These are phyloP conservation scores for Backusella westeae DNA, from an alignment of 192 early-diverging fungal species.

Conservation along the genomic window DNA sequence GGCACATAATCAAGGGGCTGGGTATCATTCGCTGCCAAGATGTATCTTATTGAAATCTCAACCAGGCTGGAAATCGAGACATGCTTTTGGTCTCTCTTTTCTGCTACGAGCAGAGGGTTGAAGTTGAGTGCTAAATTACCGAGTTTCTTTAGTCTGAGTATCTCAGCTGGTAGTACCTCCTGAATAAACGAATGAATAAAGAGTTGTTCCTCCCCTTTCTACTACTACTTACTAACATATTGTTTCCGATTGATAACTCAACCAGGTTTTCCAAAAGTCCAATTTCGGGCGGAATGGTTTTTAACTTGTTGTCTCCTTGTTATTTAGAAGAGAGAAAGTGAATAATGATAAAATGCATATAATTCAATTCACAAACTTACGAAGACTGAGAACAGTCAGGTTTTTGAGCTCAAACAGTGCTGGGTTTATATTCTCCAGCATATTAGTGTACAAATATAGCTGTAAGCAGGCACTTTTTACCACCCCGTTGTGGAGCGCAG, in stretches of 20 bases:
- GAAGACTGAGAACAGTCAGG: constrained; percentile 44
- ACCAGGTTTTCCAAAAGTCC: constrained; percentile 41
- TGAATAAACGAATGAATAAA: neutral
- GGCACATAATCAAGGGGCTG: neutral
- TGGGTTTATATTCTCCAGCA: constrained; percentile 31
- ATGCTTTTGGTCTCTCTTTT: neutral
- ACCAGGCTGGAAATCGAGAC: constrained; percentile 14
- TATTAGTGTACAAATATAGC: constrained; percentile 45
- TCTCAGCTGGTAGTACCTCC: constrained; percentile 38
- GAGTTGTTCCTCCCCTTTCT: too few species aligned
- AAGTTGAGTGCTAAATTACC: constrained; percentile 42
- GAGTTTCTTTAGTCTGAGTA: constrained; percentile 38
- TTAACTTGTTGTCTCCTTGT: constrained; percentile 42
- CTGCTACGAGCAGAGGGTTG: neutral
- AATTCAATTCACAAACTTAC: constrained; percentile 29
- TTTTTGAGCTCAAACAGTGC: constrained; percentile 41
- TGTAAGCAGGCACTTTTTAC: constrained; percentile 33
- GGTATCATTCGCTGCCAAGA: neutral
- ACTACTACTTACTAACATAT: constrained; percentile 33
- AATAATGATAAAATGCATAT: neutral
- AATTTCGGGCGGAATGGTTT: constrained; percentile 42
- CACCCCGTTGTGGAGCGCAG: constrained; percentile 22
- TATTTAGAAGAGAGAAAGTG: neutral
- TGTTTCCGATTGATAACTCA: constrained; percentile 48
- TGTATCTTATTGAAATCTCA: constrained; percentile 13